Evolutionary conservation across 805 yeast genomes (phyloP).

Genomic region (Ogataea thermomethanolica): DNA sequence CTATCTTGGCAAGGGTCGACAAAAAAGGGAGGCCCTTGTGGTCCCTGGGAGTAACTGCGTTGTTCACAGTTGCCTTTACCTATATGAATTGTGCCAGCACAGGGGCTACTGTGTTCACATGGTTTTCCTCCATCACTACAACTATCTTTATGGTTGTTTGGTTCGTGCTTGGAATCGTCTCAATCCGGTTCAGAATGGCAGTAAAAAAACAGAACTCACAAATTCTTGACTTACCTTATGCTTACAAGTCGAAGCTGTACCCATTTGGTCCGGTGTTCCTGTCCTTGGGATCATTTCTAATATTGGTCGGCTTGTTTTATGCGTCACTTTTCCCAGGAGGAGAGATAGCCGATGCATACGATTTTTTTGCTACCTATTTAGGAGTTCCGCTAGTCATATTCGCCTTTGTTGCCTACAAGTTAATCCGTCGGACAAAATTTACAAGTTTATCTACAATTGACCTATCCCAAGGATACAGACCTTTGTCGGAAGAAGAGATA

Average conservation of each 20-base stretch:
- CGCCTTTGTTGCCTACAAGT: conserved; percentile 8
- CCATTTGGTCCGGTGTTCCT: conserved; percentile 10
- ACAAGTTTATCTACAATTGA: conserved; percentile 8
- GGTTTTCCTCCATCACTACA: conserved; percentile 14
- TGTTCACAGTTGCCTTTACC: conserved; percentile 11
- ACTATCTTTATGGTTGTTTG: conserved; percentile 46
- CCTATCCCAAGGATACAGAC: conserved; percentile 11
- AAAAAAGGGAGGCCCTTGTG: conserved; percentile 9
- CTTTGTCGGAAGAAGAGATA: conserved; percentile 8
- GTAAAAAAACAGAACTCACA: conserved; percentile 6
- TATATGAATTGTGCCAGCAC: conserved; percentile 14
- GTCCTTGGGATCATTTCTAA: conserved; percentile 10
- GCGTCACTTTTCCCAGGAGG: conserved; percentile 13
- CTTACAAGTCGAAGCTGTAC: conserved; percentile 12
- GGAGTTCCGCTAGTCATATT: conserved; percentile 10
- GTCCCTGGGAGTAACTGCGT: conserved; percentile 8
- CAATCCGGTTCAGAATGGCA: conserved; percentile 17
- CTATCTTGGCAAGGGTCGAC: conserved; percentile 8
- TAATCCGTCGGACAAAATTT: conserved; percentile 5
- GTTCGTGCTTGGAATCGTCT: conserved; percentile 25
- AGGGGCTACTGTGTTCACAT: conserved; percentile 11
- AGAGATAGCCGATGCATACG: conserved; percentile 11
- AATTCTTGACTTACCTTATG: conserved; percentile 9
- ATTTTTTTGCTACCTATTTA: conserved; percentile 10
- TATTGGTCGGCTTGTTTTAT: conserved; percentile 8